These are phyloP conservation scores for Scedosporium aurantiacum DNA, from an alignment of 2,329 filamentous ascomycete genomes.

Conservation along the genomic window DNA sequence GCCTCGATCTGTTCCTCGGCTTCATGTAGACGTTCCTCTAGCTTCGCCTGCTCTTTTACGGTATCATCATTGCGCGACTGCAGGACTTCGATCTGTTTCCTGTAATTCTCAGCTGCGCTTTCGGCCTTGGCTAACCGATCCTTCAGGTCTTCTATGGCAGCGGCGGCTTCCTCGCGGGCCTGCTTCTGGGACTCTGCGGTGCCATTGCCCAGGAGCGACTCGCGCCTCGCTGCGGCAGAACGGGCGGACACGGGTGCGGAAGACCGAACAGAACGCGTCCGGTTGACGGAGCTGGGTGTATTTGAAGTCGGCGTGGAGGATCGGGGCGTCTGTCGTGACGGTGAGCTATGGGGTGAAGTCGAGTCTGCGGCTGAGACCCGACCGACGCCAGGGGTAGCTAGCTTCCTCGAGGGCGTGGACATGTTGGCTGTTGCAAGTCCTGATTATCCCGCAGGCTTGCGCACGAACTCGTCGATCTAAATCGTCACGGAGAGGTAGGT, in stretches of 20 bases:
- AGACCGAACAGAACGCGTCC: constrained; percentile 54
- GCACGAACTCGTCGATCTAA: no score
- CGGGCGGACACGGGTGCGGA: constrained; percentile 63
- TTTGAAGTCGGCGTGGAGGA: constrained; percentile 37
- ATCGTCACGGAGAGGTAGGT: not conserved
- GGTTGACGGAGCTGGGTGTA: constrained; percentile 30
- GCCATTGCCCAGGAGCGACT: constrained; percentile 30
- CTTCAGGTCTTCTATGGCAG: constrained; percentile 73
- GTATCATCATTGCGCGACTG: constrained; percentile 81
- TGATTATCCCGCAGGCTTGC: not conserved
- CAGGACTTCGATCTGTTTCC: constrained; percentile 75
- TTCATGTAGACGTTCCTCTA: constrained; percentile 84
- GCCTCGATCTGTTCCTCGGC: constrained; percentile 72
- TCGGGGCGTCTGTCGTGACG: constrained; percentile 14
- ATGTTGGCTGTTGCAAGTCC: not conserved
- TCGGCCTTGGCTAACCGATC: constrained; percentile 75
- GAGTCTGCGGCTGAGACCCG: not conserved
- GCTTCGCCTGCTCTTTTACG: constrained; percentile 66
- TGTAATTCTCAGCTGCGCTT: constrained; percentile 62
- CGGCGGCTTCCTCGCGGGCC: constrained; percentile 66
- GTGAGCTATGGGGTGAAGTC: constrained; percentile 1
- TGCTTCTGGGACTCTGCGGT: constrained; percentile 50
- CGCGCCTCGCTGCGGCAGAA: constrained; percentile 53
- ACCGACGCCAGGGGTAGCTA: constrained; percentile 1
- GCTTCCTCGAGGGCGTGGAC: constrained; percentile 5